Percentiles rank a stretch among this genome's conserved stretches.
phyloP scores from a whole-genome alignment of 225 moss, liverwort and hornwort genomes.

The Asterella californica region DNA sequence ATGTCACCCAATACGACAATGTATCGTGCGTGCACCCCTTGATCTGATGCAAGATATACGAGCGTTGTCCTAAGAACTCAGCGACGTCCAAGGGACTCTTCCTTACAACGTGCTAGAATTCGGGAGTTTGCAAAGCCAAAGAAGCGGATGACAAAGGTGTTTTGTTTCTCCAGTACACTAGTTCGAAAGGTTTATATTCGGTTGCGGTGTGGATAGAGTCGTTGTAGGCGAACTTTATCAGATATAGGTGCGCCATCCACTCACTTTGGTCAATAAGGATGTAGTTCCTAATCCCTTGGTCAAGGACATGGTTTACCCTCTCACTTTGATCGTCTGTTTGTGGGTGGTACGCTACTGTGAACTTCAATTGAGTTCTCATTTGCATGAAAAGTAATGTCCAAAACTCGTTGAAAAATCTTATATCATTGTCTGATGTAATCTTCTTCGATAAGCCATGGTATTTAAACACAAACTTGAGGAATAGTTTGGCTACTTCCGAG shows the following conservation, averaged over 20 bases:
- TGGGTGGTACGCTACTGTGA: neutral
- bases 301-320: neutral
- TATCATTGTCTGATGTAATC: neutral
- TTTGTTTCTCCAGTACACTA: neutral
- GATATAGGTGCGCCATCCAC: neutral
- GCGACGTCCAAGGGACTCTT: too few relatives aligned
- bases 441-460: too few relatives aligned
- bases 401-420: neutral
- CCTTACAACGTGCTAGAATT: too few relatives aligned
- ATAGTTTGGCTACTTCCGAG: neutral
- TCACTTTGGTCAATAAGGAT: neutral
- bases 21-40: too few relatives aligned
- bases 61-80: too few relatives aligned
- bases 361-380: neutral
- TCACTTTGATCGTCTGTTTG: constrained; percentile 5
- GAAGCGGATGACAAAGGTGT: too few relatives aligned
- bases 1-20: too few relatives aligned
- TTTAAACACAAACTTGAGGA: neutral
- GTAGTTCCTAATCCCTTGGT: neutral
- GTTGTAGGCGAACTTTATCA: constrained; percentile 4
- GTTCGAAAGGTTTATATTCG: neutral
- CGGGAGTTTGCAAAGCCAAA: too few relatives aligned
- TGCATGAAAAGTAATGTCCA: neutral
- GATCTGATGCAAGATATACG: too few relatives aligned
- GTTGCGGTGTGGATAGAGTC: neutral